Evolutionary conservation across 2,329 filamentous ascomycete genomes (phyloP), one percentile per base, ranked within the genome.

Genomic region (Aureobasidium sp.): DNA sequence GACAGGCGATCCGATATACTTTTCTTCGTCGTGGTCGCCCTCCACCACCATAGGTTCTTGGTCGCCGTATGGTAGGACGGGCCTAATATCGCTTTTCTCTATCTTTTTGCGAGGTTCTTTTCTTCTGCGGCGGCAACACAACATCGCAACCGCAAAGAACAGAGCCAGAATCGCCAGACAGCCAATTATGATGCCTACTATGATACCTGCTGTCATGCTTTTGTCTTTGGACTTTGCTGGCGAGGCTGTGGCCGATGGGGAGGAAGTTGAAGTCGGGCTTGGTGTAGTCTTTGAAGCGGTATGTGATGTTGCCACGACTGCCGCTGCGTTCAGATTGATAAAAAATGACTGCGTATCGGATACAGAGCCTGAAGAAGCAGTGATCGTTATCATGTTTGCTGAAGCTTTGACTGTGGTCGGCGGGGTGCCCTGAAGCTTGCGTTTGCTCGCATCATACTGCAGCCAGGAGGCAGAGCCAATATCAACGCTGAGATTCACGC

Each of bases 401-500:
- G 74, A 68, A 2, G 78, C 70, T 6, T 72, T 64, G 7, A 75
- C 62, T 53, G 74, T 70, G 1, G 69, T 65, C 0, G 81, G 81
- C 10, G 82, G 74, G 16, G 73, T 75, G 14, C 82, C 82, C n/a
- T 70, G 70, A 2, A 84, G 72, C 3, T 73, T 75, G 47, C 77
- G 72, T 30, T 73, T 77, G 10, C 63, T 66, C 16, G 75, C 59
- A 63, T 82, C 75, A 66, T 81, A 84, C 1, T 71, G 68, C n/a
- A 84, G 72, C 79, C 81, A 82, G 11, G 34, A 71, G 3, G 79
- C 67, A 14, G 74, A 63, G 4, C 74, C 76, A 21, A 82, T 65
- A 44, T 79, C 71, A 3, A 83, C 69, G 25, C 71, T 74, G 3
- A 83, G 66, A 50, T 71, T 69, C n/a, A 78, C 72, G 37, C 75